phyloP scores from a whole-genome alignment of 2,329 filamentous ascomycete species.

The Neocucurbitaria cava region DNA sequence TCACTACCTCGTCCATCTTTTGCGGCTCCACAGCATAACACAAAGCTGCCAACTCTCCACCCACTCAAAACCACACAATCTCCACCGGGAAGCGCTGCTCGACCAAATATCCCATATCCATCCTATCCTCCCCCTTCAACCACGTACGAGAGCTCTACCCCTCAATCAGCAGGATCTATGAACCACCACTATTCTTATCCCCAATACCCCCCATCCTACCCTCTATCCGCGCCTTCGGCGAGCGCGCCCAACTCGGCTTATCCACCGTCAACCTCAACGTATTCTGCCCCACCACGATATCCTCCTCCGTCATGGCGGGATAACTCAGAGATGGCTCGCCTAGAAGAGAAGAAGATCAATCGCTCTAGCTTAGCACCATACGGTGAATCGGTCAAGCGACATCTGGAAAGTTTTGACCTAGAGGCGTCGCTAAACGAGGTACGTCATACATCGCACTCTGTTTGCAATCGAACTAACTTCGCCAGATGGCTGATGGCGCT shows the following conservation, averaged over 20 bases:
- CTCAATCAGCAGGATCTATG: conserved; percentile 48
- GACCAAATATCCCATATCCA: conserved; percentile 35
- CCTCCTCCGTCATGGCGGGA: conserved; percentile 49
- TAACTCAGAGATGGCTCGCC: conserved; percentile 34
- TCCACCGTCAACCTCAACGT: conserved; percentile 49
- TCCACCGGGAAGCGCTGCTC: conserved; percentile 34
- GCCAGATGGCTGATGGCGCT: conserved; percentile 54
- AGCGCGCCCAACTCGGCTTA: conserved; percentile 49
- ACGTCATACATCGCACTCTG: conserved; percentile 17
- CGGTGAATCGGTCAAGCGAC: conserved; percentile 65
- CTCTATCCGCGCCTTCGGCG: conserved; percentile 47
- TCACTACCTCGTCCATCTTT: conserved; percentile 37
- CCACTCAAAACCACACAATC: conserved; percentile 47
- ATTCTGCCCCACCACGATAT: conserved; percentile 49
- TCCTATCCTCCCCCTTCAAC: conserved; percentile 44
- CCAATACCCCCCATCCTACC: conserved; percentile 52
- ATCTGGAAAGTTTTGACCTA: conserved; percentile 68
- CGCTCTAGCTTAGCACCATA: conserved; percentile 44
- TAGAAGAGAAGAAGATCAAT: conserved; percentile 48
- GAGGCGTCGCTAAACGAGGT: conserved; percentile 61
- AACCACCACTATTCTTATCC: conserved; percentile 51
- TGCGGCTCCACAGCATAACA: conserved; percentile 36
- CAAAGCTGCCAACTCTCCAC: conserved; percentile 47
- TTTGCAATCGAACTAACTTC: conserved; percentile 15
- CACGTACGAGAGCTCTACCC: conserved; percentile 44